Base-by-base conservation (phyloP, 2,329 filamentous ascomycete genomes). In the Biscogniauxia mediterranea region DNA sequence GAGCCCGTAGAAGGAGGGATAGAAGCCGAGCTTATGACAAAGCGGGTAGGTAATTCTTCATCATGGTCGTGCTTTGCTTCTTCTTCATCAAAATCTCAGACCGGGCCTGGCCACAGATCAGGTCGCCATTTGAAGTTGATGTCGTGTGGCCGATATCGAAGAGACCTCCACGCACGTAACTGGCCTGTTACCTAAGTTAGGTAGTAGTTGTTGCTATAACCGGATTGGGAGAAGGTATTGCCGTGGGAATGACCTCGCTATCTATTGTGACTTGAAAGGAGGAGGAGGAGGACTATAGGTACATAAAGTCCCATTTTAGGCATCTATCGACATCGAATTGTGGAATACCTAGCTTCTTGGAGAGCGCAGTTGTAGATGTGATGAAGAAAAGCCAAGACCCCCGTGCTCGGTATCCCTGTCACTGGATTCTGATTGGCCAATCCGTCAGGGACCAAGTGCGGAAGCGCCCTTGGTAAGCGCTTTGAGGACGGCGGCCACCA, bases 391-490 rank as follows among this genome's bases (percentile, higher is more conserved):
- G 17, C 5, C 5, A 32, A 26, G 8, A 19, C 7, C 32, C 49
- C 19, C 19, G 19, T 51, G 19, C 50, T 32, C 23, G 6, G 9
- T 23, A 52, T 8, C 25, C 56, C 28, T 52, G 56, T 13, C 11
- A 3, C 28, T 21, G 19, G 20, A 6, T n/a, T 49, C 49, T 57
- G 56, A 68, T 68, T 68, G 66, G 66, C 26, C 46, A 38, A 56
- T 7, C 20, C 25, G 28, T 28, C 59, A 61, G 58, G 62, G 61
- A 58, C 58, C 54, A 58, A 51, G 54, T 55, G 53, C 49, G 57
- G 56, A 66, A 63, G 66, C 64, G 65, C 68, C 61, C 59, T 64
- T 63, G 60, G 66, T 66, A 68, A 68, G 70, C 69, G 69, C 70
- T 66, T 63, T 55, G 58, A 62, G 64, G 51, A 62, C 58, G 32